Conservation (phyloP, 805 yeast species). For the Ogataea trehalophila region DNA sequence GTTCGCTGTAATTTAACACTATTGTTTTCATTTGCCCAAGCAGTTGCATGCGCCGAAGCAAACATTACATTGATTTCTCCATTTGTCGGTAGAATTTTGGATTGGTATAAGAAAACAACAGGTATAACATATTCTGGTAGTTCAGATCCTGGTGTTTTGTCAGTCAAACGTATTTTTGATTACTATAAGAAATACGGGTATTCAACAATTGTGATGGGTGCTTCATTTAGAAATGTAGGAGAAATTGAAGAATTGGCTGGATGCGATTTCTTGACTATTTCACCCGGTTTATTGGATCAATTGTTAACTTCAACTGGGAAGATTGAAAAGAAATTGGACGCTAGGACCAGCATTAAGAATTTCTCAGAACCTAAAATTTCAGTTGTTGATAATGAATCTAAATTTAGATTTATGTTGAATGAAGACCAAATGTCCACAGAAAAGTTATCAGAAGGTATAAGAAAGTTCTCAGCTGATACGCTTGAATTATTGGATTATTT, state of each 20-base stretch:
- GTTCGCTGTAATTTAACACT: conserved; percentile 93
- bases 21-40: conserved; percentile 92
- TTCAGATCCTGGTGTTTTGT: conserved; percentile 91
- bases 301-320: conserved; percentile 66
- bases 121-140: conserved; percentile 77
- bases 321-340: conserved; percentile 76
- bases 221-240: conserved; percentile 94
- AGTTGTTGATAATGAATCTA: conserved; percentile 76
- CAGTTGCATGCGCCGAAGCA: conserved; percentile 99
- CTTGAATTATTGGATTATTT: conserved; percentile 9
- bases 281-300: conserved; percentile 88
- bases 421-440: conserved; percentile 98
- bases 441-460: conserved; percentile 95
- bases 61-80: conserved; percentile 94
- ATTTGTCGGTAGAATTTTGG: conserved; percentile 97
- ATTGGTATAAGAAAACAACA: conserved; percentile 92
- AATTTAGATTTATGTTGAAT: conserved; percentile 83
- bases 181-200: conserved; percentile 96
- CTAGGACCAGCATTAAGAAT: conserved; percentile 46
- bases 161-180: conserved; percentile 86
- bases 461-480: conserved; percentile 63
- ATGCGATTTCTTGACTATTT: conserved; percentile 89
- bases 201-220: conserved; percentile 99
- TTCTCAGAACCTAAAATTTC: conserved; percentile 62
- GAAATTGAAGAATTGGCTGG: conserved; percentile 97